These are phyloP conservation scores for Puccinia hordei DNA, from an alignment of 1,284 basidiomycete genomes.

Conservation along the genomic window DNA sequence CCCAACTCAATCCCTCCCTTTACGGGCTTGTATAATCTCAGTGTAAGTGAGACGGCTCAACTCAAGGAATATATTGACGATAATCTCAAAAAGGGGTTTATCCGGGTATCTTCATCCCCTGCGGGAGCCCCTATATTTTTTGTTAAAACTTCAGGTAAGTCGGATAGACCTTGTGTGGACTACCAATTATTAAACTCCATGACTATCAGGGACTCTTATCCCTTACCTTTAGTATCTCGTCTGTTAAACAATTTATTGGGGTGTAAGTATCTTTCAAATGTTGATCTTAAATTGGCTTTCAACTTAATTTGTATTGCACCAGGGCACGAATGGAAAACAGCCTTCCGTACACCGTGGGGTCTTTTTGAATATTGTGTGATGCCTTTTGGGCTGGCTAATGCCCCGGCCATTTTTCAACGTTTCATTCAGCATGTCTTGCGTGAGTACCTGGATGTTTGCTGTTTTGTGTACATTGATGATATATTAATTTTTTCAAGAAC, in stretches of 20 bases:
- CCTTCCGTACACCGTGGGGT: conserved; percentile 52
- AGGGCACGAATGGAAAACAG: conserved; percentile 7
- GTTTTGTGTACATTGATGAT: conserved; percentile 57
- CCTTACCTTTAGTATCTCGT: conserved; percentile 22
- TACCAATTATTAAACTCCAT: conserved; percentile 51
- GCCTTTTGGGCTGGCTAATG: conserved; percentile 62
- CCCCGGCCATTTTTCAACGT: conserved; percentile 55
- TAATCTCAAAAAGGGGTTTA: conserved; percentile 25
- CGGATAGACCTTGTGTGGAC: conserved; percentile 52
- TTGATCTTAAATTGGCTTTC: conserved; percentile 58
- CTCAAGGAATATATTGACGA: background rate
- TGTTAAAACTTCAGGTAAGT: conserved; percentile 51
- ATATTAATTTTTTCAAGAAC: conserved; percentile 61
- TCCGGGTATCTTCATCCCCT: conserved; percentile 30
- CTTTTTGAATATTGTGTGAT: conserved; percentile 61
- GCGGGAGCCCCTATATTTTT: conserved; percentile 50
- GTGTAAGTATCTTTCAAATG: conserved; percentile 52
- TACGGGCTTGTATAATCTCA: background rate
- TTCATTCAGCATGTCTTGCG: conserved; percentile 52
- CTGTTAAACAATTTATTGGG: background rate
- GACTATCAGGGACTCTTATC: conserved; percentile 50
- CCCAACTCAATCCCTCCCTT: background rate
- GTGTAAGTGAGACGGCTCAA: background rate
- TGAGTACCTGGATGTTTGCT: conserved; percentile 56
- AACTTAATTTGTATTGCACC: conserved; percentile 56